Base-by-base conservation (phyloP, 148 eudicot species). In the Chenopodium formosanum region DNA sequence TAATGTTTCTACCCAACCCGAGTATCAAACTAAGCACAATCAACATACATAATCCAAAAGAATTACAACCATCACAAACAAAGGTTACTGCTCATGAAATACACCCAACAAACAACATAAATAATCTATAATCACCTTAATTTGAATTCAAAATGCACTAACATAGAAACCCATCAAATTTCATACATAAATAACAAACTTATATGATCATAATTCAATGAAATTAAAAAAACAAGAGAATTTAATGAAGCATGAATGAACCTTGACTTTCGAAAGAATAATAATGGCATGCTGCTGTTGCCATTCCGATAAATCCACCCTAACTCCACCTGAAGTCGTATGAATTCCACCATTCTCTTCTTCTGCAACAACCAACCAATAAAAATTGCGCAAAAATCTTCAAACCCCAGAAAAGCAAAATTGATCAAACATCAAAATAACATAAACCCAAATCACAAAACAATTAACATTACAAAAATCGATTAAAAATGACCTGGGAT, bases 231-330 rank as follows among this genome's bases (percentile, higher is more conserved):
- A 19, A 58, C 5, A 10, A n/a, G 79, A 70, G 62, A 48, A 13
- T 12, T 44, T 31, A 23, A 1, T 20, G 34, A 7, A 2, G 73
- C 4, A 70, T 46, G 65, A 66, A 29, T 23, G 12, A 82, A 95
- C 99, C 99, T 96, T 94, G 88, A 86, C 88, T 90, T 86, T 92
- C 52, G 99, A 92, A 11, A 96, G 94, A 52, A 90, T 78, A 82
- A 96, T 82, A 29, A 74, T 83, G 48, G 97, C 99, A 89, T 96
- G 99, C 23, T 60, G 86, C 82, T 94, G 89, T 87, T 92, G 97
- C 98, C 99, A 96, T 14, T 92, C 94, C 47, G 97, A 94, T 48
- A 96, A 88, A 91, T 93, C 97, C 77, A 82, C 86, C 44, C 80
- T 86, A 65, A 92, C 85, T 53, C 86, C 88, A 63, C 90, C 89